A percentile compares a stretch with the other conserved stretches of the same genome.
phyloP scores from a whole-genome alignment of 495 filamentous ascomycete species.

The Penicillium steckii region DNA sequence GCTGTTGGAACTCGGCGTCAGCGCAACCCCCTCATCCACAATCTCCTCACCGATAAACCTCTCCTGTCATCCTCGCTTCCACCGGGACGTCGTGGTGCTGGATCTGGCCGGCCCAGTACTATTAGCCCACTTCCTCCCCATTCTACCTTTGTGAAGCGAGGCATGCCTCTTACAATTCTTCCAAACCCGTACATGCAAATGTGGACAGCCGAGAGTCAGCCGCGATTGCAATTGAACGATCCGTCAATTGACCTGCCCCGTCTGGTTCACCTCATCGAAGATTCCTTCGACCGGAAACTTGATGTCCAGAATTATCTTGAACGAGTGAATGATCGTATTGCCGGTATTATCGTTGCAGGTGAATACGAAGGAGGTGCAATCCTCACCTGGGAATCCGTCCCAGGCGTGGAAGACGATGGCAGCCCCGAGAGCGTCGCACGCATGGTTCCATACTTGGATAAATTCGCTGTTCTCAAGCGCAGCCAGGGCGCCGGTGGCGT shows the following conservation, averaged over 20 bases:
- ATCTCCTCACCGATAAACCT: constrained; percentile 93
- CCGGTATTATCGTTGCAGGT: constrained; percentile 90
- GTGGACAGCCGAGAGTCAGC: constrained; percentile 64
- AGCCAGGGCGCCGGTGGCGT: constrained; percentile 90
- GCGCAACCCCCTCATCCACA: constrained; percentile 93
- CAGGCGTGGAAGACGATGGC: constrained; percentile 50
- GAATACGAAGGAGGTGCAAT: constrained; percentile 96
- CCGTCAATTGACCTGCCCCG: constrained; percentile 78
- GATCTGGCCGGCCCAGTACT: constrained; percentile 18
- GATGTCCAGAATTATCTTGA: constrained; percentile 78
- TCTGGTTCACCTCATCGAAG: constrained; percentile 84
- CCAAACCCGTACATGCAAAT: constrained; percentile 60
- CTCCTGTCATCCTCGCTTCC: constrained; percentile 88
- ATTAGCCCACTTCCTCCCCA: constrained; percentile 41
- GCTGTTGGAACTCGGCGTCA: constrained; percentile 71
- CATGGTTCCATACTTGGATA: constrained; percentile 92
- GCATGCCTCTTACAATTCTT: constrained; percentile 83
- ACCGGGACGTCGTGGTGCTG: constrained; percentile 50
- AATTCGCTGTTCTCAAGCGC: constrained; percentile 89
- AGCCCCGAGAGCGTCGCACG: constrained; percentile 49
- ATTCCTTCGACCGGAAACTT: constrained; percentile 85
- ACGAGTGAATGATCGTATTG: constrained; percentile 73
- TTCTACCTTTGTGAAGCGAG: constrained; percentile 83
- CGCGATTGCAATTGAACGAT: constrained; percentile 65
- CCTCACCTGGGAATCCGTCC: constrained; percentile 88